phyloP scores from a whole-genome alignment of 441 rosid species.

The Metrosideros polymorpha region DNA sequence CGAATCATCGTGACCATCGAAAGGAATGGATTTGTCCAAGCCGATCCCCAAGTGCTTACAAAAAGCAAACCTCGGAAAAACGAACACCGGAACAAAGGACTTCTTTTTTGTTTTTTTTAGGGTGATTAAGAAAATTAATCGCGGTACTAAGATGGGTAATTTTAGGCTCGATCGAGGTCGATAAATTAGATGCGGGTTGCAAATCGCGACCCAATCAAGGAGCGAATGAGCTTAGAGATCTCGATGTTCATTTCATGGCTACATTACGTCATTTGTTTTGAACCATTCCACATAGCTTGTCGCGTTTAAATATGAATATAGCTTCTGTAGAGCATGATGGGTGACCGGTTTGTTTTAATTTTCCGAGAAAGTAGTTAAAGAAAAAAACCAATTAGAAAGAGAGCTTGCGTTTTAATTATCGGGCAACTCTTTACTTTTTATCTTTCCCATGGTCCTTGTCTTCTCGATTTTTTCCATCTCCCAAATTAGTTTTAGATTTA shows the following conservation, averaged over 20 bases:
- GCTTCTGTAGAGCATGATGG: neutral
- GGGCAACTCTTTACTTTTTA: neutral
- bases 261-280: neutral
- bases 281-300: neutral
- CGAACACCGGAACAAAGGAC: neutral
- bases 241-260: neutral
- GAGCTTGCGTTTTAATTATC: neutral
- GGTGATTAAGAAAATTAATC: neutral
- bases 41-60: neutral
- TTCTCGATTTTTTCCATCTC: neutral
- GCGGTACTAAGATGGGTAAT: neutral
- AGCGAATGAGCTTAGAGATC: neutral
- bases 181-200: accelerated
- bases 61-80: neutral
- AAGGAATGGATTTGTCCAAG: neutral
- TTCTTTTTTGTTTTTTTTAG: neutral
- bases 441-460: neutral
- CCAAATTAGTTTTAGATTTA: neutral
- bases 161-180: neutral
- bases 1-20: neutral
- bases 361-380: neutral
- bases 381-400: neutral
- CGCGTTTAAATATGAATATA: neutral
- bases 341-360: neutral
- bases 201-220: neutral